Conservation (phyloP, 2,329 filamentous ascomycete genomes). For the Lecanicillium sp. region DNA sequence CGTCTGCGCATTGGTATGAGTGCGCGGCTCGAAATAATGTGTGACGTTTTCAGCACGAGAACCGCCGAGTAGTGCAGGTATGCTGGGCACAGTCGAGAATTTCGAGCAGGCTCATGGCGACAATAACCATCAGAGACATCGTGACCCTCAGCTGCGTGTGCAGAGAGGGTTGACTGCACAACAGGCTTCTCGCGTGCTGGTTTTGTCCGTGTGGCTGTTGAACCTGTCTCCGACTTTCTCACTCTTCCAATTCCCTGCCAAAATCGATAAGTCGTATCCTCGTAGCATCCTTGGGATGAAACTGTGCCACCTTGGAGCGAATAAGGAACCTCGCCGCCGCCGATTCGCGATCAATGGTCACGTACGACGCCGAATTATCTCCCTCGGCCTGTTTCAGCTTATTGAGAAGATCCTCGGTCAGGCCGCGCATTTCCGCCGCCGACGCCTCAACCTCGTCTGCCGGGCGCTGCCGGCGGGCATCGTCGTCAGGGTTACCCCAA, state of each 20-base stretch:
- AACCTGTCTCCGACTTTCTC: too few species aligned
- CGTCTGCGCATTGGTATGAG: too few species aligned
- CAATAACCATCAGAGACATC: too few species aligned
- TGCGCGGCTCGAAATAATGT: too few species aligned
- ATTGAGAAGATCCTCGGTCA: constrained; percentile 56
- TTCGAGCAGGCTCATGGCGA: too few species aligned
- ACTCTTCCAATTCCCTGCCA: constrained; percentile 54
- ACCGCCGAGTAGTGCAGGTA: too few species aligned
- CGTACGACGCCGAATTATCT: constrained; percentile 48
- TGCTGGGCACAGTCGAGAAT: too few species aligned
- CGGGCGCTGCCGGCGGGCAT: constrained; percentile 16
- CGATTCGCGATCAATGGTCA: constrained; percentile 51
- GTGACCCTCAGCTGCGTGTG: too few species aligned
- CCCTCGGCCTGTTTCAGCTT: constrained; percentile 45
- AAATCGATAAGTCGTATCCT: constrained; percentile 55
- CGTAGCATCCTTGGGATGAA: constrained; percentile 56
- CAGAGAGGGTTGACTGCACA: too few species aligned
- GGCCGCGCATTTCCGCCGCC: constrained; percentile 47
- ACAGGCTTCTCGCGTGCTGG: too few species aligned
- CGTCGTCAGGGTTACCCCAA: constrained; percentile 36
- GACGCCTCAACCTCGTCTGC: constrained; percentile 44
- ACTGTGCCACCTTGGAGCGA: constrained; percentile 57
- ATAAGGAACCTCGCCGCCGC: constrained; percentile 57
- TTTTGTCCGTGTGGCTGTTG: too few species aligned
- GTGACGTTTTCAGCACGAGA: too few species aligned